Percentiles rank a stretch among this genome's conserved stretches.
phyloP scores from a whole-genome alignment of 2,329 filamentous ascomycete genomes.

The Ilyonectria mors-panacis region DNA sequence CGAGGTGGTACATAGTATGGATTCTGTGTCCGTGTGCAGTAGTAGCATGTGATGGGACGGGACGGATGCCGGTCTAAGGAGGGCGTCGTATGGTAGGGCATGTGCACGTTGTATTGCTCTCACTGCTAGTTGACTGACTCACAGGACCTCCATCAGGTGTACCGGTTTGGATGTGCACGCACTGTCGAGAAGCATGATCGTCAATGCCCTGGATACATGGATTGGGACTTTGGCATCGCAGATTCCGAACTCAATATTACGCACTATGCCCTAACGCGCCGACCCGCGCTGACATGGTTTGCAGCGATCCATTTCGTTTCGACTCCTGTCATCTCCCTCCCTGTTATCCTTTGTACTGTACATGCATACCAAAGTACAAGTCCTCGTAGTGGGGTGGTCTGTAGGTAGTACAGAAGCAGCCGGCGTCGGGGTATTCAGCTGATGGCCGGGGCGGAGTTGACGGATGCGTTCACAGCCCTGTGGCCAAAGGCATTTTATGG shows the following conservation, averaged over 20 bases:
- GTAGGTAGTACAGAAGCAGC: not conserved
- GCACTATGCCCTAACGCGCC: constrained; percentile 4
- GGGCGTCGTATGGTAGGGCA: not conserved
- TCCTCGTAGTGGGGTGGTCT: not conserved
- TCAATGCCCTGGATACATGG: not conserved
- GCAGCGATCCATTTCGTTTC: constrained; percentile 1
- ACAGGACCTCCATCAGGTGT: not conserved
- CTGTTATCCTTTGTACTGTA: not conserved
- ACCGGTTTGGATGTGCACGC: not conserved
- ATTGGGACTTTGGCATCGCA: not conserved
- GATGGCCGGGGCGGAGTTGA: constrained; percentile 2
- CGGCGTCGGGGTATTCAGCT: constrained; percentile 3
- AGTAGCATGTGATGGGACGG: not conserved
- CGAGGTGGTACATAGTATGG: not conserved
- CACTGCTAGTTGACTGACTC: not conserved
- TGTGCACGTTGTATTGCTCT: not conserved
- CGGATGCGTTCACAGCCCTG: constrained; percentile 8
- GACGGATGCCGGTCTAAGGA: not conserved
- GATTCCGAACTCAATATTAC: not conserved
- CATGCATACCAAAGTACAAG: not conserved
- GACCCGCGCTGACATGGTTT: constrained; percentile 1
- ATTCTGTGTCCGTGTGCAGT: not conserved
- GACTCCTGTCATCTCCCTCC: constrained; percentile 2
- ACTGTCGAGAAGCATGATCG: not conserved
- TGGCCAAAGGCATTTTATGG: not conserved